Evolutionary conservation across 129 eudicot species (phyloP).

Genomic region (Saposhnikovia divaricata): DNA sequence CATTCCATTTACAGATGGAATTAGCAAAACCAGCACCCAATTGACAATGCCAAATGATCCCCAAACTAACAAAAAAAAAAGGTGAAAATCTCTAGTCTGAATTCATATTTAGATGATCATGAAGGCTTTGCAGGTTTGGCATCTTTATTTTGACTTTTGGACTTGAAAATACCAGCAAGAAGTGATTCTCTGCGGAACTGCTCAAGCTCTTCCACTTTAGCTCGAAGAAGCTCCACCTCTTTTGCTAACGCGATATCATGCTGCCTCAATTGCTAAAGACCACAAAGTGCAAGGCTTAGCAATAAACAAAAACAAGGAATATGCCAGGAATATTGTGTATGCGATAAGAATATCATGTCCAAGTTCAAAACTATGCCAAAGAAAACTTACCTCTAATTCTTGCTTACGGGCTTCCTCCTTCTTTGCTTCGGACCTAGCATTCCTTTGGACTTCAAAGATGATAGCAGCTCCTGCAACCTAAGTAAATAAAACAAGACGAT

Average conservation of each 20-base stretch:
- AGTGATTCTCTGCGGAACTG: constrained; percentile 56
- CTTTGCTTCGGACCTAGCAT: constrained; percentile 76
- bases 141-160: constrained; percentile 33
- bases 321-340: not conserved
- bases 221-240: constrained; percentile 33
- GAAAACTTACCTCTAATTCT: constrained; percentile 50
- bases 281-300: not conserved
- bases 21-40: not conserved
- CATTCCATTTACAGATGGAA: constrained; percentile 4
- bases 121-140: constrained; percentile 37
- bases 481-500: not conserved
- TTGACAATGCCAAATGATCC: constrained; percentile 7
- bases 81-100: not conserved
- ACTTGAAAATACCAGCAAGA: constrained; percentile 56
- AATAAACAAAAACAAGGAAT: not conserved
- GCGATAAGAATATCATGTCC: not conserved
- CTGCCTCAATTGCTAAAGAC: constrained; percentile 6
- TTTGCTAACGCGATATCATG: constrained; percentile 42
- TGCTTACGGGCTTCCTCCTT: constrained; percentile 73
- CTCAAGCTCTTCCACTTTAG: constrained; percentile 47
- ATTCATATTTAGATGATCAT: constrained; percentile 11
- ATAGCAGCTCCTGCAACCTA: constrained; percentile 85
- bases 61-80: constrained; percentile 5
- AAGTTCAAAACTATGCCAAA: not conserved
- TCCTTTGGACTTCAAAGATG: constrained; percentile 79